Evolutionary conservation across 805 yeast genomes (phyloP), one percentile per base, ranked within the genome.

Genomic region (Teunomyces cretensis): DNA sequence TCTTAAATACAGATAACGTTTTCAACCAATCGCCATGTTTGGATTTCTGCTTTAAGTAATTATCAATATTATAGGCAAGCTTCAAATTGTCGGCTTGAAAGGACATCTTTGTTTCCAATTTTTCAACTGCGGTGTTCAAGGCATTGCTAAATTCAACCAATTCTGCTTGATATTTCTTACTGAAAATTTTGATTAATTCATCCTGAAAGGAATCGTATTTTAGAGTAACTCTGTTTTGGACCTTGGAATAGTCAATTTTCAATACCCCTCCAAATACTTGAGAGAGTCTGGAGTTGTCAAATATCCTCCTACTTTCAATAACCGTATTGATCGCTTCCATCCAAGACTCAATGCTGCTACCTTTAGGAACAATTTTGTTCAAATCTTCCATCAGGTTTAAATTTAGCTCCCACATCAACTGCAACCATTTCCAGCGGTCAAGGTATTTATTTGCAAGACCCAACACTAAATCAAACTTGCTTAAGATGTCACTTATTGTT

Each of bases 151-250:
- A 52, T 2, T 50, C 48, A 8, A 47, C 57, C 42, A 76, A 65
- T 1, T 58, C 44, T 1, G 52, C 48, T 5, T 55, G 57, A 32
- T 83, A 54, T 14, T 64, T 54, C 1, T 56, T 61, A 2, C 79
- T 64, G 61, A 82, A 78, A 26, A 59, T 59, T 1, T 52, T 48
- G 6, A 76, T 35, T 6, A 82, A 57, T 2, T 70, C 70, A 33
- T 64, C 67, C 49, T 81, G 85, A 80, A 88, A 85, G 2, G 58
- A 50, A 46, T 82, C 85, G 64, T 78, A 84, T 52, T 78, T 80
- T 2, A 81, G 60, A 31, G 64, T 66, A 5, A 82, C 70, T 30
- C 80, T 64, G 0, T 75, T 58, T 47, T 81, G 86, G 2, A 83
- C 84, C 12, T 74, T 75, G 7, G 74, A 71, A 55, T 72, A 79